Evolutionary conservation across 371 early-diverging fungal genomes (phyloP).

Genomic region (Mortierella sp.): DNA sequence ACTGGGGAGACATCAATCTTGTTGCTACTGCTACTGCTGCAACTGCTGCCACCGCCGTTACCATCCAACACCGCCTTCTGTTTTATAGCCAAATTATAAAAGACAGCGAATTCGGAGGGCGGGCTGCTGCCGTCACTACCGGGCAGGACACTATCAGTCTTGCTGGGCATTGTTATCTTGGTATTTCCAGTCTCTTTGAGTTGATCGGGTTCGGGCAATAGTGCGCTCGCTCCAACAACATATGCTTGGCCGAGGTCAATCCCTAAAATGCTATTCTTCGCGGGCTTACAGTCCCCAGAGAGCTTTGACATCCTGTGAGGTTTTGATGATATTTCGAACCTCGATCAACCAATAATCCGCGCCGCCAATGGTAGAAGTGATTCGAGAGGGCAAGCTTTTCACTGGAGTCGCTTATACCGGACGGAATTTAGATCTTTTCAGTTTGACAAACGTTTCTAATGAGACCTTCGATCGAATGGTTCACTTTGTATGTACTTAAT

Average conservation of each 20-base stretch:
- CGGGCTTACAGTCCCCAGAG: slow-evolving; percentile 11
- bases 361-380: slow-evolving; percentile 13
- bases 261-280: slow-evolving; percentile 13
- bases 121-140: too few species aligned
- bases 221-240: slow-evolving; percentile 20
- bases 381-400: slow-evolving; percentile 17
- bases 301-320: slow-evolving; percentile 7
- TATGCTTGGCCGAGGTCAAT: slow-evolving; percentile 29
- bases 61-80: too few species aligned
- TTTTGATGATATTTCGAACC: slow-evolving; percentile 19
- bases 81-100: too few species aligned
- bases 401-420: slow-evolving; percentile 13
- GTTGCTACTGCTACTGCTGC: too few species aligned
- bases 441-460: slow-evolving; percentile 10
- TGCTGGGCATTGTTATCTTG: not conserved
- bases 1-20: too few species aligned
- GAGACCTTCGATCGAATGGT: not conserved
- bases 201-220: not conserved
- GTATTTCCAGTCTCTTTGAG: too few species aligned
- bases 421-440: slow-evolving; percentile 17
- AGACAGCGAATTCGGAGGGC: not conserved
- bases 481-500: not conserved
- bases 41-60: too few species aligned
- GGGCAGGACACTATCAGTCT: not conserved
- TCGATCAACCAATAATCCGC: slow-evolving; percentile 25